Percentiles rank a stretch among this genome's conserved stretches.
These are phyloP conservation scores for Cryoendolithus antarcticus DNA, from an alignment of 2,329 filamentous ascomycete genomes.

Conservation along the genomic window DNA sequence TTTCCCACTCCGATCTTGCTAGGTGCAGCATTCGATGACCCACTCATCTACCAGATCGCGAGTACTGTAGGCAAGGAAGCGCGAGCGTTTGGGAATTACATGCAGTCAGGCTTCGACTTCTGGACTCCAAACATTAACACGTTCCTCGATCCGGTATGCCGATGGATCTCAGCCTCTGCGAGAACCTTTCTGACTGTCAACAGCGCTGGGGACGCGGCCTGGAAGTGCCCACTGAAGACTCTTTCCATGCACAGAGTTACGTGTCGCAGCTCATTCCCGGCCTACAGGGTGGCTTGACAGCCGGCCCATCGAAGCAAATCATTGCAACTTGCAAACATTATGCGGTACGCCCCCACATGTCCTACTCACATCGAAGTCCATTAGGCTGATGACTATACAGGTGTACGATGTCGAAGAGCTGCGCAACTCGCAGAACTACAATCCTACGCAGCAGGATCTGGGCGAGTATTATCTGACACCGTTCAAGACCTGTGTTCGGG, in stretches of 20 bases:
- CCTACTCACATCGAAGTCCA: too few species aligned
- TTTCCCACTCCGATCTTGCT: conserved; percentile 51
- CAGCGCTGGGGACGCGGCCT: conserved; percentile 12
- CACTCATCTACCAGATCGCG: conserved; percentile 43
- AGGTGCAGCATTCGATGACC: conserved; percentile 49
- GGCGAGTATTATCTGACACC: conserved; percentile 53
- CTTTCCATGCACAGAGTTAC: conserved; percentile 9
- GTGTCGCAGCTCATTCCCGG: conserved; percentile 15
- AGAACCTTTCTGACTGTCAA: too few species aligned
- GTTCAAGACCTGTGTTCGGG: conserved; percentile 39
- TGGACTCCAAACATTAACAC: conserved; percentile 54
- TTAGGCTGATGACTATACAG: conserved; percentile 10
- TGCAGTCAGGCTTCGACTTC: conserved; percentile 36
- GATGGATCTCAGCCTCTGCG: too few species aligned
- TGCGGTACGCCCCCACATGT: neutral
- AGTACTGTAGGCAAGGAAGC: conserved; percentile 45
- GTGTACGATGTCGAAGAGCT: conserved; percentile 20
- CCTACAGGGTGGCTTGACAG: conserved; percentile 16
- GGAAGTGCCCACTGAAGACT: conserved; percentile 27
- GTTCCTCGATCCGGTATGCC: conserved; percentile 40
- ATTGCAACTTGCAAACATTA: conserved; percentile 24
- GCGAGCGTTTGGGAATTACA: conserved; percentile 46
- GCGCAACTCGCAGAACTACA: conserved; percentile 37
- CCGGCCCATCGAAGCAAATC: conserved; percentile 19
- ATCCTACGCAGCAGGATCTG: conserved; percentile 44